Base-by-base conservation (phyloP, 2,329 filamentous ascomycete genomes). In the Gnomoniopsis sp. region DNA sequence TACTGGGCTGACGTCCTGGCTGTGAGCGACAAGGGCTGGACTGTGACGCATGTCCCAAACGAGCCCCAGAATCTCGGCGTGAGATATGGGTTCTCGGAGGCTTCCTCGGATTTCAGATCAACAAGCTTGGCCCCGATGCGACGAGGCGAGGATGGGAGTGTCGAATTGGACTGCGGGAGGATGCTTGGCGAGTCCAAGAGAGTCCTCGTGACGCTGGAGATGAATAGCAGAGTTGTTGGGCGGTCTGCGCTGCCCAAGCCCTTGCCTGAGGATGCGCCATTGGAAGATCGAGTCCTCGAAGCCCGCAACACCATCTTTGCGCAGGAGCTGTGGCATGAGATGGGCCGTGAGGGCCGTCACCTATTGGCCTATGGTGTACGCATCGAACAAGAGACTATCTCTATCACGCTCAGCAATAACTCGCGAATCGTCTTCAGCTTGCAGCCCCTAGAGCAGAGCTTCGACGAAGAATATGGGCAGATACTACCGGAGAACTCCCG, bases 1-100 rank as follows among this genome's bases (percentile, higher is more conserved):
- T 99, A 96, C 72, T 99, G 95, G 95, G 83, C 89, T 57, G 88
- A 96, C 66, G 83, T 98, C 2, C 77, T 96, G 49, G 84, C 86
- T 11, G 86, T 98, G 48, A 91, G 88, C 64, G 85, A 91, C 64
- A 88, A 87, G 56, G 92, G 93, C 4, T 99, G 95, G 93, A 88
- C 89, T 21, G 78, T 98, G 19, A 93, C 88, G 65, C 84, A 89
- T 51, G 77, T 95, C 44, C 91, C 91, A 0, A 79, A 86, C 7
- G 87, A 93, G 65, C 80, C 81, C 52, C 85, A 90, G 65, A 87
- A 86, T 0, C 79, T 98, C 52, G 92, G 89, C 21, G 93, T 98
- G 38, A 87, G 90, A 63, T 97, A 93, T 73, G 95, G 93, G 8
- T 96, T 96, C 69, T 82, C 88, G 14, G 93, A 97, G 77, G 58